A percentile compares a stretch with the other conserved stretches of the same genome.
phyloP scores from a whole-genome alignment of 768 basidiomycete species.

The Coprinopsis sp. region DNA sequence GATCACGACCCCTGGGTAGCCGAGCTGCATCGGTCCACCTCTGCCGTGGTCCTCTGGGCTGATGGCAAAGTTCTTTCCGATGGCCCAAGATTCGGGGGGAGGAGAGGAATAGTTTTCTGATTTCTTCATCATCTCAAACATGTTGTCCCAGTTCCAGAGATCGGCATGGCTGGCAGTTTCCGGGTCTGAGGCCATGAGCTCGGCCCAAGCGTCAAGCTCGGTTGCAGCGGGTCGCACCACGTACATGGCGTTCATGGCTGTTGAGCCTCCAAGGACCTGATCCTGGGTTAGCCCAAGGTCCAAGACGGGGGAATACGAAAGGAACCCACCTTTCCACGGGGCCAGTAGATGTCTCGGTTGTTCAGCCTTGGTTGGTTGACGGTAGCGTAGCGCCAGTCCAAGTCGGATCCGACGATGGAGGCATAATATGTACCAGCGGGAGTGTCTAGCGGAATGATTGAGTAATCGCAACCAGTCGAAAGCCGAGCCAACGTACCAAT shows the following conservation, averaged over 20 bases:
- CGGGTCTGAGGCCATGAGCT: constrained; percentile 27
- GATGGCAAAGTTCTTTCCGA: constrained; percentile 37
- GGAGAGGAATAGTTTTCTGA: constrained; percentile 56
- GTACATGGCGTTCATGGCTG: constrained; percentile 62
- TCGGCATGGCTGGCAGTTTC: constrained; percentile 17
- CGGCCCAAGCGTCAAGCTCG: constrained; percentile 44
- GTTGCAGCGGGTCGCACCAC: constrained; percentile 43
- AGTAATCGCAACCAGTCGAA: constrained; percentile 3
- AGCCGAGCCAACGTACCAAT: constrained; percentile 20
- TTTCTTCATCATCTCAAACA: constrained; percentile 43
- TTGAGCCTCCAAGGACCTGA: constrained; percentile 51
- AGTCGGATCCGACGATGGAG: constrained; percentile 38
- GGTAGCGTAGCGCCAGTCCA: constrained; percentile 48
- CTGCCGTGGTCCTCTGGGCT: constrained; percentile 43
- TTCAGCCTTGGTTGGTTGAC: constrained; percentile 36
- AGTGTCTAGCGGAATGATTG: constrained; percentile 25
- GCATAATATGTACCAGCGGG: constrained; percentile 45
- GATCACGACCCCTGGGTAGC: constrained; percentile 33
- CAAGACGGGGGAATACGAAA: neutral
- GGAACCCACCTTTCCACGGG: constrained; percentile 46
- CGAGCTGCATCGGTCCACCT: constrained; percentile 34
- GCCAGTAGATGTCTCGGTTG: constrained; percentile 44
- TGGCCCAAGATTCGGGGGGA: constrained; percentile 26
- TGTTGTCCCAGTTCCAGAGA: constrained; percentile 42
- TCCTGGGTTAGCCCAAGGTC: neutral